A percentile compares a stretch with the other conserved stretches of the same genome.
These are phyloP conservation scores for Staphylotrichum longicolle DNA, from an alignment of 495 filamentous ascomycete genomes.

Conservation along the genomic window DNA sequence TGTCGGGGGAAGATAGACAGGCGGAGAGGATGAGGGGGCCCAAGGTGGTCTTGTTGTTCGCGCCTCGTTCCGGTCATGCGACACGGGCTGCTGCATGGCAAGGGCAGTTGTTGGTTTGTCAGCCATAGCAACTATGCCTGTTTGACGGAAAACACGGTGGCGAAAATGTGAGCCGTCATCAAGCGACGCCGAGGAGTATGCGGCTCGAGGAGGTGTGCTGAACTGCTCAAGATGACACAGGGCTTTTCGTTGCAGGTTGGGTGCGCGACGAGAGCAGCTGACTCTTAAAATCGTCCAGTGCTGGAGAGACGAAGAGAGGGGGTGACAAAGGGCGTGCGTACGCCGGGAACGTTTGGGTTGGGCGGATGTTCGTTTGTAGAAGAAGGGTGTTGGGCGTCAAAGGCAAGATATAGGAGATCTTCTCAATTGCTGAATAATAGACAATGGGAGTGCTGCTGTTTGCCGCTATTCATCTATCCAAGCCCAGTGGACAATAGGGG, in stretches of 20 bases:
- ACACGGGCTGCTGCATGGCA: slow-evolving; percentile 21
- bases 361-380: slow-evolving; percentile 8
- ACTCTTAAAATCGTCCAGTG: neutral
- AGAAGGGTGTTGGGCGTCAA: neutral
- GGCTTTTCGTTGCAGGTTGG: neutral
- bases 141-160: slow-evolving; percentile 23
- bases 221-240: neutral
- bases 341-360: slow-evolving; percentile 6
- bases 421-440: slow-evolving; percentile 25
- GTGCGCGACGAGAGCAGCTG: slow-evolving; percentile 10
- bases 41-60: slow-evolving; percentile 15
- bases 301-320: neutral
- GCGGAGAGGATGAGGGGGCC: slow-evolving; percentile 13
- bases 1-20: slow-evolving; percentile 16
- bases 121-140: slow-evolving; percentile 29
- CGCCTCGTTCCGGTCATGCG: slow-evolving; percentile 15
- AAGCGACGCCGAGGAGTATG: slow-evolving; percentile 6
- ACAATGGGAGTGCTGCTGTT: slow-evolving; percentile 12
- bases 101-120: slow-evolving; percentile 16
- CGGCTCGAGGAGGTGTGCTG: neutral
- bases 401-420: slow-evolving; percentile 2
- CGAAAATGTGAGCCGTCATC: slow-evolving; percentile 22
- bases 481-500: neutral
- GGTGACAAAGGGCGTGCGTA: slow-evolving; percentile 7
- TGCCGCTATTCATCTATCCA: slow-evolving; percentile 22